These are phyloP conservation scores for Cocos nucifera DNA, from an alignment of 176 grass and related monocot genomes.

Conservation along the genomic window DNA sequence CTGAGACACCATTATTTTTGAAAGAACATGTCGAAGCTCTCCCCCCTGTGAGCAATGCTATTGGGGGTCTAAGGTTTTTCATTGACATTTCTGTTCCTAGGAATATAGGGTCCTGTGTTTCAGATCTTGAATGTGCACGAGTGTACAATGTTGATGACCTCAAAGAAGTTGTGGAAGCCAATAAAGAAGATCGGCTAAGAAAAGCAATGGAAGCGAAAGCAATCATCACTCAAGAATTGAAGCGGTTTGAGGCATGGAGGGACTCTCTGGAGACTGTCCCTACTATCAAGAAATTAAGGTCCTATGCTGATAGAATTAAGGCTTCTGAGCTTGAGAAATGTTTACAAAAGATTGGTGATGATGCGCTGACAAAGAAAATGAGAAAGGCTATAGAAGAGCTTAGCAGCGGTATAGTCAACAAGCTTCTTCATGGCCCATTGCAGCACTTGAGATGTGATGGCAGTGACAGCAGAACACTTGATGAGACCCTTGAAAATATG, in stretches of 20 bases:
- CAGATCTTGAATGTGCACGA: slow-evolving; percentile 24
- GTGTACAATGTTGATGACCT: slow-evolving; percentile 83
- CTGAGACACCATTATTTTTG: slow-evolving; percentile 62
- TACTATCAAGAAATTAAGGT: slow-evolving; percentile 86
- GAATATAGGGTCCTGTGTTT: slow-evolving; percentile 64
- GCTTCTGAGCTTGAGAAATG: slow-evolving; percentile 80
- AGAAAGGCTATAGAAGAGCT: slow-evolving; percentile 71
- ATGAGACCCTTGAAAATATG: slow-evolving; percentile 78
- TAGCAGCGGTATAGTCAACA: slow-evolving; percentile 73
- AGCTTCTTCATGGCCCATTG: slow-evolving; percentile 72
- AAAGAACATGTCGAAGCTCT: slow-evolving; percentile 47
- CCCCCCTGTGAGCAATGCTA: slow-evolving; percentile 33
- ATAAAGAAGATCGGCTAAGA: slow-evolving; percentile 76
- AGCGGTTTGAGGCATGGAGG: slow-evolving; percentile 68
- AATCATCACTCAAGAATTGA: slow-evolving; percentile 64
- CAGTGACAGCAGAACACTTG: slow-evolving; percentile 64
- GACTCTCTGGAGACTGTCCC: slow-evolving; percentile 73
- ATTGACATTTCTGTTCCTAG: slow-evolving; percentile 82
- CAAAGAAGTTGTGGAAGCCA: slow-evolving; percentile 87
- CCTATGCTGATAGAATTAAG: slow-evolving; percentile 69
- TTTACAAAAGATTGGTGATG: slow-evolving; percentile 67
- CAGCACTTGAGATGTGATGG: slow-evolving; percentile 86
- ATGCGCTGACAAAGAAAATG: slow-evolving; percentile 60
- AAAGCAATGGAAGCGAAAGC: slow-evolving; percentile 78
- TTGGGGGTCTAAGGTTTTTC: slow-evolving; percentile 54